Percentiles rank a stretch among this genome's conserved stretches.
Conservation (phyloP, 2,329 filamentous ascomycete species). For the Colletotrichum liaoningense region DNA sequence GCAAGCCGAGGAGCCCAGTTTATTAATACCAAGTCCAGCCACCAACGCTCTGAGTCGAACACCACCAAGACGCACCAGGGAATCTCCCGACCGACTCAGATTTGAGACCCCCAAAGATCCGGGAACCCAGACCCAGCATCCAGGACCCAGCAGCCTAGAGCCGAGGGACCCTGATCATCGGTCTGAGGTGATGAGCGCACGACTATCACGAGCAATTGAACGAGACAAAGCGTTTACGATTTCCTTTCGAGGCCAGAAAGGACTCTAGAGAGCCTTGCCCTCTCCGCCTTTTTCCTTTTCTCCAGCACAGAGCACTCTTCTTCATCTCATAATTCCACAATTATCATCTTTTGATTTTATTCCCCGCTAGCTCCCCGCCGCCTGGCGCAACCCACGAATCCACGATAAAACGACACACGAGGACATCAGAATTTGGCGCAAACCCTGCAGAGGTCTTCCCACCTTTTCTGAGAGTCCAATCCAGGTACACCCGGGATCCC, state of each 20-base stretch:
- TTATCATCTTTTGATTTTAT: neutral
- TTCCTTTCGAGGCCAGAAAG: neutral
- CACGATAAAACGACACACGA: conserved; percentile 17
- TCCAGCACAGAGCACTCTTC: neutral
- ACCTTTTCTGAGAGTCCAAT: neutral
- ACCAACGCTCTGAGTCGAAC: conserved; percentile 4
- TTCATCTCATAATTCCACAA: conserved; percentile 14
- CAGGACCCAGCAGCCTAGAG: neutral
- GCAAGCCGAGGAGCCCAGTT: neutral
- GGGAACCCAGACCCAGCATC: neutral
- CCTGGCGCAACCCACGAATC: conserved; percentile 18
- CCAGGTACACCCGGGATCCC: conserved; percentile 9
- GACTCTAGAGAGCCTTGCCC: neutral
- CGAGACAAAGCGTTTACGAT: conserved; percentile 5
- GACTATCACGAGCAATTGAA: conserved; percentile 21
- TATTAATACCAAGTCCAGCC: conserved; percentile 11
- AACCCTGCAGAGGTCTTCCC: conserved; percentile 12
- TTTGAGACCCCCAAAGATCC: neutral
- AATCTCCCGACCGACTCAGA: conserved; percentile 2
- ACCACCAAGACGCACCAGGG: neutral
- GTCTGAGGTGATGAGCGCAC: conserved; percentile 1
- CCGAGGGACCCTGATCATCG: neutral
- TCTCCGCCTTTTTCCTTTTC: neutral
- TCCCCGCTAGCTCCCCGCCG: neutral
- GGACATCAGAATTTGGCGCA: conserved; percentile 31